Conservation (phyloP, 106 monocot genomes). For the Dioscorea alata region DNA sequence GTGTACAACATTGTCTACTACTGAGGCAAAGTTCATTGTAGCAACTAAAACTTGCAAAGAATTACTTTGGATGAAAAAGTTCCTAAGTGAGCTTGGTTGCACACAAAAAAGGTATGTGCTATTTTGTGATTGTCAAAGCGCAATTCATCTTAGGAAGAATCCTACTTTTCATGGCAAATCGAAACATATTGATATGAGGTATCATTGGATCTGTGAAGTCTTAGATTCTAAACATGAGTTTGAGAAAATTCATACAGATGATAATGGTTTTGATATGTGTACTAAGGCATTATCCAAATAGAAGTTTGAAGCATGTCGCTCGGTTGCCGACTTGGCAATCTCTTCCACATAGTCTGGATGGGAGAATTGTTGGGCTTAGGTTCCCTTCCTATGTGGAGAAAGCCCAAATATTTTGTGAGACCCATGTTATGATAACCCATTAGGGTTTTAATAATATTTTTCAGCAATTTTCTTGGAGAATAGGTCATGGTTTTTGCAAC, state of each 20-base stretch:
- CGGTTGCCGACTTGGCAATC: neutral
- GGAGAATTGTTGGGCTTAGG: constrained; percentile 3
- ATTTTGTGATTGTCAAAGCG: neutral
- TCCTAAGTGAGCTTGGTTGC: neutral
- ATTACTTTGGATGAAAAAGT: constrained; percentile 1
- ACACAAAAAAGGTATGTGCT: neutral
- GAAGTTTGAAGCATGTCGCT: neutral
- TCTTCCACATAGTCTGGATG: neutral
- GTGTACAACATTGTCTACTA: neutral
- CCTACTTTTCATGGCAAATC: neutral
- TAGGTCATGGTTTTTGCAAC: no score
- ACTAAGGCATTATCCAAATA: neutral
- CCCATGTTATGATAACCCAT: no score
- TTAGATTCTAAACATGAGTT: neutral
- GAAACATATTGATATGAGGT: neutral
- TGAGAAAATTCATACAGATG: neutral
- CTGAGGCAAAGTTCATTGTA: neutral
- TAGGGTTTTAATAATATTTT: no score
- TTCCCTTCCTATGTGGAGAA: no score
- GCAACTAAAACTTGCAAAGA: constrained; percentile 1
- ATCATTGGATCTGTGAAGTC: neutral
- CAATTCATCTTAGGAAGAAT: neutral
- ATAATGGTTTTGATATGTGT: neutral
- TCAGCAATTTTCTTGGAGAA: no score
- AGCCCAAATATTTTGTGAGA: no score